Evolutionary conservation across 2,329 filamentous ascomycete genomes (phyloP).

Genomic region (Nemania sp.): DNA sequence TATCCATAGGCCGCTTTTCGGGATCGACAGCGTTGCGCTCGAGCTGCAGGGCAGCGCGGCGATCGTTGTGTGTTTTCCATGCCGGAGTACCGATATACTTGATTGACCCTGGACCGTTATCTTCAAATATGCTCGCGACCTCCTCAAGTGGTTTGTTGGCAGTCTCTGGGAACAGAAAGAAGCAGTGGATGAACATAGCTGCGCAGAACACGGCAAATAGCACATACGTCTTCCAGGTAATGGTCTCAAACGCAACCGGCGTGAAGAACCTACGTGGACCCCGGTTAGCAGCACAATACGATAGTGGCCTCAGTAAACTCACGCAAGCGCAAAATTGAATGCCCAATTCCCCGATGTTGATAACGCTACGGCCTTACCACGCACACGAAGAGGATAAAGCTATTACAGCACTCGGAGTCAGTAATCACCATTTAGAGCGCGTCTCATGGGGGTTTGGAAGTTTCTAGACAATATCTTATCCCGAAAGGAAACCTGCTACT

Average conservation of each 20-base stretch:
- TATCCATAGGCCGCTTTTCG: constrained; percentile 50
- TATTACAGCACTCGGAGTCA: no score
- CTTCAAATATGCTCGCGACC: constrained; percentile 62
- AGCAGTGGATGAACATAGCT: constrained; percentile 63
- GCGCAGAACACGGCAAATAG: constrained; percentile 65
- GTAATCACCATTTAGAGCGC: no score
- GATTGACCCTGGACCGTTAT: constrained; percentile 53
- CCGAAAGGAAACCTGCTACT: no score
- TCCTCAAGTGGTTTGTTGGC: constrained; percentile 67
- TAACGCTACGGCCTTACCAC: constrained; percentile 66
- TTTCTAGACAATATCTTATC: no score
- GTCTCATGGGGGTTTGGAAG: no score
- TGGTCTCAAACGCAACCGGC: constrained; percentile 59
- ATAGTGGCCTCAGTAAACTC: constrained; percentile 4
- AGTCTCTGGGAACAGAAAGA: constrained; percentile 69
- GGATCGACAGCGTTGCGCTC: constrained; percentile 53
- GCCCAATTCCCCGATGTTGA: constrained; percentile 64
- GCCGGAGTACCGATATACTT: constrained; percentile 56
- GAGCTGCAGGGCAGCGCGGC: constrained; percentile 49
- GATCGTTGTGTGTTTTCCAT: constrained; percentile 58
- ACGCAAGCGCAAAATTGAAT: constrained; percentile 62
- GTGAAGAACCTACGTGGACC: constrained; percentile 55
- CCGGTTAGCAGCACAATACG: constrained; percentile 14
- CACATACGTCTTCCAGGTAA: constrained; percentile 65
- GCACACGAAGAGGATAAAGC: constrained; percentile 59